Evolutionary conservation across 148 eudicot genomes (phyloP), one percentile per base, ranked within the genome.

Genomic region (Tetragonia tetragonoides): DNA sequence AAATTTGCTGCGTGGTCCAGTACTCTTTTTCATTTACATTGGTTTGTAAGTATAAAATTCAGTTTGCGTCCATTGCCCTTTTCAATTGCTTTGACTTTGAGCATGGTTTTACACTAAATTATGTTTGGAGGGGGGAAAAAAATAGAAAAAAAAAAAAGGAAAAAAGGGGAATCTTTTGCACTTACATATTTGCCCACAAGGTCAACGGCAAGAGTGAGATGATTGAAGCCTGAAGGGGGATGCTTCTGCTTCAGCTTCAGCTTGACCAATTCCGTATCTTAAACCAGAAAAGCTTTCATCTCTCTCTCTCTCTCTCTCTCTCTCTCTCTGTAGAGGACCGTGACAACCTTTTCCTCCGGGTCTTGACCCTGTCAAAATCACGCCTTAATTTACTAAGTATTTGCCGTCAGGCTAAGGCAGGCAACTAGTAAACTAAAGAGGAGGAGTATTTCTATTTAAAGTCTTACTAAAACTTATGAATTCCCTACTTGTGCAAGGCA

Each of bases 321-420:
- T n/a, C n/a, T n/a, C n/a, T n/a, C n/a, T n/a, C n/a, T n/a, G n/a
- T n/a, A n/a, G 39, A 16, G 21, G 12, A 17, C 38, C 15, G 14
- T 63, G 24, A 23, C 57, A 15, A 47, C 18, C 69, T 46, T 16
- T 44, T 18, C 41, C 24, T 16, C 41, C 10, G 28, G 28, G 64
- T 38, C 12, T 63, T 63, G 21, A 20, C 11, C 41, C 41, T 14
- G 53, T 64, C 46, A 64, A 4, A 64, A 46, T 24, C 69, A 39
- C 15, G 69, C 59, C 23, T 64, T 64, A 28, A 2, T 23, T 10
- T 28, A 39, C 24, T 59, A 28, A 28, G 34, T 28, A 21, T 10
- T 21, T 66, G 44, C 74, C 72, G 68, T 74, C 66, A 37, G 7
- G 62, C 18, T 34, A 34, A 72, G 81, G 74, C 73, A 80, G 46